Evolutionary conservation across 2,329 filamentous ascomycete species (phyloP), one percentile per base, ranked within the genome.

Genomic region (Fusarium caatingaense): DNA sequence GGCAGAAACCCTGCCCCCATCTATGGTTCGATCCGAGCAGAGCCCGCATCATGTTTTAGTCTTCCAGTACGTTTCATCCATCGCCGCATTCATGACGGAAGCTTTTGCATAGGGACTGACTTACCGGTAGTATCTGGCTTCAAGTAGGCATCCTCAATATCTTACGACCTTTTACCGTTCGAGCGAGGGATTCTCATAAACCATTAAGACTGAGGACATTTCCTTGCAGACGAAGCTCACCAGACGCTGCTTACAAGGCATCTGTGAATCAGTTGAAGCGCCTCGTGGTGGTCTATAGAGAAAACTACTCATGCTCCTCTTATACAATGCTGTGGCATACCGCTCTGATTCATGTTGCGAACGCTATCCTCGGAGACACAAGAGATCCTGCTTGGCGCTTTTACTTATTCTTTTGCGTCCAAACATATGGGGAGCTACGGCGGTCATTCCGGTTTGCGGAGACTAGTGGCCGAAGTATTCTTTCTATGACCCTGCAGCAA

Each of bases 291-390:
- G 71, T 76, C 16, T 82, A 80, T 60, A 78, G 80, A 18, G 71
- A 72, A 20, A 72, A 74, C 5, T 76, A 80, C 45, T 54, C 67
- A 10, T 76, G 75, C 10, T 80, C 80, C 4, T 71, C 74, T 1
- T 80, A 78, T 55, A 78, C 79, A 3, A 76, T 83, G 10, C 71
- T 83, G 4, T 83, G 80, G 80, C 79, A 83, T 50, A 81, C 75
- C 5, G 80, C 78, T 3, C 68, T 83, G 21, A 76, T 80, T 4
- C 82, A 82, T 37, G 72, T 83, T 1, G 72, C 78, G 8, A 83
- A 83, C 34, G 80, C 78, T 6, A 75, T 82, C 15, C 65, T 82
- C 0, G 69, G 73, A 18, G 69, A 75, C 13, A 74, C 68, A 2
- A 58, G 72, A 5, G 74, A 81, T 13, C 66, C 75, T 0, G 64